Percentiles rank a stretch among this genome's conserved stretches.
Evolutionary conservation across 345 rosid species (phyloP).

Genomic region (Clarkia xantiana): DNA sequence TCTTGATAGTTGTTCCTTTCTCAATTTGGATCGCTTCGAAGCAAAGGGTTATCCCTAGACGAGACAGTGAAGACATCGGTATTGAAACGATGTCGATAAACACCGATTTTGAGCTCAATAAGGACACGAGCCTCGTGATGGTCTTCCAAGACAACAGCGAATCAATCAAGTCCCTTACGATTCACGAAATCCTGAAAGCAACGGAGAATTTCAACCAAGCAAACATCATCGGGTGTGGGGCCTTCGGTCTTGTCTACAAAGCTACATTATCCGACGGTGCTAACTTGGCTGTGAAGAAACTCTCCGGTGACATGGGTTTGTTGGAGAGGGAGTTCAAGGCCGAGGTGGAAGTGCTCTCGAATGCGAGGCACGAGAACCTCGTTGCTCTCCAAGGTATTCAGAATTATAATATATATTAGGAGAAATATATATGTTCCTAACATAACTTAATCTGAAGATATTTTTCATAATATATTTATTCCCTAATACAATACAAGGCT

Average conservation of each 20-base stretch:
- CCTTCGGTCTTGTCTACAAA: slow-evolving; percentile 30
- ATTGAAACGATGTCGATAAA: slow-evolving; percentile 17
- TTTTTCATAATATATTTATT: no score
- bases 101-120: slow-evolving; percentile 12
- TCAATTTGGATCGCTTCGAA: slow-evolving; percentile 56
- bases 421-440: no score
- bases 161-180: slow-evolving; percentile 19
- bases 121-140: slow-evolving; percentile 22
- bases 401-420: no score
- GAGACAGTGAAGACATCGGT: slow-evolving; percentile 19
- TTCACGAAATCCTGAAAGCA: slow-evolving; percentile 23
- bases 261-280: slow-evolving; percentile 24
- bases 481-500: no score
- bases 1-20: slow-evolving; percentile 32
- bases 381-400: slow-evolving; percentile 37
- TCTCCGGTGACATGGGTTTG: slow-evolving; percentile 30
- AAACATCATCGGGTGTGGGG: slow-evolving; percentile 33
- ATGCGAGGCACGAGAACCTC: slow-evolving; percentile 30
- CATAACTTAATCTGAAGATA: no score
- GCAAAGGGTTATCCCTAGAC: slow-evolving; percentile 23
- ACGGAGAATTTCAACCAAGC: slow-evolving; percentile 29
- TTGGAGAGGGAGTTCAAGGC: slow-evolving; percentile 36
- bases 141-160: slow-evolving; percentile 16
- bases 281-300: slow-evolving; percentile 31
- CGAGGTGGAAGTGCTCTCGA: slow-evolving; percentile 34